Evolutionary conservation across 352 stramenopile species (phyloP).

Genomic region (Elongisporangium senticosum): DNA sequence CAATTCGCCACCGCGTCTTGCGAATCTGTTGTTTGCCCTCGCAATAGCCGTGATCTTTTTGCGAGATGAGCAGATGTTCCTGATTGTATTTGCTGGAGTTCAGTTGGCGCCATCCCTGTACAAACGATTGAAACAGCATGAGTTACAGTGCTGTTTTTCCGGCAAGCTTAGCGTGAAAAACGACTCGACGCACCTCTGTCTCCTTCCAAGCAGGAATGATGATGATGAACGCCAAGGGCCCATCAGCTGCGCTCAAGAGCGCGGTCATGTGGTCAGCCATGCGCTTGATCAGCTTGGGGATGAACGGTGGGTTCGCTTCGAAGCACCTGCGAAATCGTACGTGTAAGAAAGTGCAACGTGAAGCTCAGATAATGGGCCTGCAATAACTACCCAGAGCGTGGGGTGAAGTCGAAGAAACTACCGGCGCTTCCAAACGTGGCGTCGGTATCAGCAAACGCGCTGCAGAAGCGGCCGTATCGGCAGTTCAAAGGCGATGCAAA

Average conservation of each 20-base stretch:
- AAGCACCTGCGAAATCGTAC: conserved; percentile 45
- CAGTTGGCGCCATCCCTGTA: conserved; percentile 74
- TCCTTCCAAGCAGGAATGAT: conserved; percentile 90
- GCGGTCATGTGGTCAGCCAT: conserved; percentile 88
- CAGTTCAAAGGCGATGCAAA: conserved; percentile 95
- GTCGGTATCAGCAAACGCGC: conserved; percentile 87
- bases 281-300: conserved; percentile 86
- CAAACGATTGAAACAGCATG: conserved; percentile 1
- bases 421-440: conserved; percentile 85
- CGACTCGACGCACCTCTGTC: conserved; percentile 35
- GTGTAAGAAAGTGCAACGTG: background rate
- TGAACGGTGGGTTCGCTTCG: conserved; percentile 95
- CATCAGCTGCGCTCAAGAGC: conserved; percentile 58
- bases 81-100: conserved; percentile 73
- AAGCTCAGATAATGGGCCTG: background rate
- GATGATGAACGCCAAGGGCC: conserved; percentile 85
- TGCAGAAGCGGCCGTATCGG: conserved; percentile 88
- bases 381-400: conserved; percentile 51
- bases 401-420: conserved; percentile 92
- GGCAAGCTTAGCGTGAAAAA: background rate
- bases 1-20: conserved; percentile 83
- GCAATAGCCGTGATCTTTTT: conserved; percentile 88
- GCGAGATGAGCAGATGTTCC: conserved; percentile 60
- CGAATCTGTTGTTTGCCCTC: conserved; percentile 90
- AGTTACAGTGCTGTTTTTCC: background rate